Conservation (phyloP, 768 basidiomycete genomes). For the Leccinum broughii region DNA sequence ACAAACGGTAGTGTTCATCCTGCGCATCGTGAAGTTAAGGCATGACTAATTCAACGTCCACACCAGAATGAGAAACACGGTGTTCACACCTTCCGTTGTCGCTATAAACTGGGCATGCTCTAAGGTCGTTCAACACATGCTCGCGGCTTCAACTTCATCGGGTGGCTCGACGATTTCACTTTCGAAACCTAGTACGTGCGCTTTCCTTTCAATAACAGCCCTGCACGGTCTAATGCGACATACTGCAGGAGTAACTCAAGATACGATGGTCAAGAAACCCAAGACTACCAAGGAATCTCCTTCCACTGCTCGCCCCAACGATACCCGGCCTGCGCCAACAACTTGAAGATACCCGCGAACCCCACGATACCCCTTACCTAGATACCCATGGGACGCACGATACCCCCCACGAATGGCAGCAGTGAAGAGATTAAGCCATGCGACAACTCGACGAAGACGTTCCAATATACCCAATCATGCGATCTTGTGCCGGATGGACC, state of each 20-base stretch:
- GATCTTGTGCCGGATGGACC: conserved; percentile 3
- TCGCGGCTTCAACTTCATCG: not conserved
- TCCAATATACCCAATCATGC: not conserved
- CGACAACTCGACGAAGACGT: conserved; percentile 4
- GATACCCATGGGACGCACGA: conserved; percentile 6
- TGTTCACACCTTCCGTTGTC: conserved; percentile 1
- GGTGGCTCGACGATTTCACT: not conserved
- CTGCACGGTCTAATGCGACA: not conserved
- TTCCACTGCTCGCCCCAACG: not conserved
- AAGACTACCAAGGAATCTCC: conserved; percentile 3
- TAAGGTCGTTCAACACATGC: not conserved
- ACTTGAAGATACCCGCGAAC: conserved; percentile 2
- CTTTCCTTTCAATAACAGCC: not conserved
- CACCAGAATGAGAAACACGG: not conserved
- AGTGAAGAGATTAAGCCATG: conserved; percentile 19
- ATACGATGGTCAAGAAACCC: not conserved
- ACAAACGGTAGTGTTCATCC: conserved; percentile 7
- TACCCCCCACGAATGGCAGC: conserved; percentile 1
- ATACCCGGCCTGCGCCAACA: conserved; percentile 9
- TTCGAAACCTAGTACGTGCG: conserved; percentile 6
- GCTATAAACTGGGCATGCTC: not conserved
- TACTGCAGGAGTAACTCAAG: conserved; percentile 3
- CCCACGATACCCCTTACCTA: conserved; percentile 2
- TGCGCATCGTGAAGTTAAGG: not conserved
- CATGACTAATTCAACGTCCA: conserved; percentile 2